Evolutionary conservation across 352 stramenopile genomes (phyloP).

Genomic region (Pythium plurisporium): DNA sequence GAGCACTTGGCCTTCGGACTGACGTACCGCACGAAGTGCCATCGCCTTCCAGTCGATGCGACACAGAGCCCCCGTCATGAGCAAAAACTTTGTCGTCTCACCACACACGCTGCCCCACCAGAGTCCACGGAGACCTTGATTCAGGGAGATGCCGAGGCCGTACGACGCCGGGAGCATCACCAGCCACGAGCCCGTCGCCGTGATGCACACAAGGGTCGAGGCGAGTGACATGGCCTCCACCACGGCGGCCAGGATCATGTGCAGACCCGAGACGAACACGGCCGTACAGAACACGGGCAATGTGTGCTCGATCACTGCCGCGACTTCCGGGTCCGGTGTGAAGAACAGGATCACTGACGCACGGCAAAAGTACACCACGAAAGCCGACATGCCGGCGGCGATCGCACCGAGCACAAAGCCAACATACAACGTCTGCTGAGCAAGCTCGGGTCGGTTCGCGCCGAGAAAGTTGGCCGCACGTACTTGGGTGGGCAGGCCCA

Average conservation of each 20-base stretch:
- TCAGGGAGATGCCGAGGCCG: constrained; percentile 42
- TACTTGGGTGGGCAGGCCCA: constrained; percentile 76
- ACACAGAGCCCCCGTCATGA: constrained; percentile 50
- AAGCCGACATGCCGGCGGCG: constrained; percentile 47
- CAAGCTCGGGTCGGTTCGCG: constrained; percentile 49
- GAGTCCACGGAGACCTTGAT: constrained; percentile 50
- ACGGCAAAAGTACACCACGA: constrained; percentile 48
- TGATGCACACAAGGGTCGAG: constrained; percentile 68
- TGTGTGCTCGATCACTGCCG: constrained; percentile 40
- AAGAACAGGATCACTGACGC: constrained; percentile 50
- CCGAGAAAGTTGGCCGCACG: constrained; percentile 71
- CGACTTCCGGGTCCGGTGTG: constrained; percentile 56
- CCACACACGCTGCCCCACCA: constrained; percentile 73
- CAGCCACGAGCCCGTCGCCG: constrained; percentile 59
- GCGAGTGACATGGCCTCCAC: constrained; percentile 78
- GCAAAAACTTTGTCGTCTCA: constrained; percentile 68
- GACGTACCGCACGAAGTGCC: constrained; percentile 53
- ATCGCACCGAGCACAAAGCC: constrained; percentile 61
- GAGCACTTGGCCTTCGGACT: constrained; percentile 50
- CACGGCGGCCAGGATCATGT: constrained; percentile 73
- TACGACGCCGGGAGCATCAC: constrained; percentile 68
- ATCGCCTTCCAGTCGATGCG: constrained; percentile 73
- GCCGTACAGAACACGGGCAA: constrained; percentile 69
- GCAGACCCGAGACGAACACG: constrained; percentile 69
- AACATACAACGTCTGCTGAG: constrained; percentile 52